Evolutionary conservation across 2,329 filamentous ascomycete genomes (phyloP), one percentile per base, ranked within the genome.

Genomic region (Camptophora hylomeconis): DNA sequence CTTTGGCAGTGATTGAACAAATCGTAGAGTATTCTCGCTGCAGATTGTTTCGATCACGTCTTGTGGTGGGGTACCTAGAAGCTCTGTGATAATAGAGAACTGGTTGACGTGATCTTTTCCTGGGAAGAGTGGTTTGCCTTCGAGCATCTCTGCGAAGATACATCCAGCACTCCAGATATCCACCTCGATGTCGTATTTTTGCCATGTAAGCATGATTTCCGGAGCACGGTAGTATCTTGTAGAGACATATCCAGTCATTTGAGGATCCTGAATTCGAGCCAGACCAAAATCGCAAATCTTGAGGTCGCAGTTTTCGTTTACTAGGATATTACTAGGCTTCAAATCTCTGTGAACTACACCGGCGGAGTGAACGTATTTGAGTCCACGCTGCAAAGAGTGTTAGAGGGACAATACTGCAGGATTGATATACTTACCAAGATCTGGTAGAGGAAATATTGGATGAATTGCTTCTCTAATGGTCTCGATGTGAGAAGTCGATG

Each of bases 151-250:
- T 22, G 89, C 89, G 47, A 98, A 95, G 53, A 98, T 98, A 60
- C 89, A 98, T 37, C 89, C 89, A 11, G 87, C 87, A 54, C 89
- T 95, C 89, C 89, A 98, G 53, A 98, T 93, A 54, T 98, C 89
- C 34, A 98, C 89, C 62, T 95, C 89, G 26, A 95, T 77, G 46
- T 98, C 89, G 60, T 98, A 98, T 64, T 98, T 98, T 66, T 98
- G 89, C 89, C 89, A 98, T 41, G 89, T 95, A 53, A 98, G 83
- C 89, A 98, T 98, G 53, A 98, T 98, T 60, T 98, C 89, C 11
- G 89, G 89, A 6, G 89, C 89, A 50, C 89, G 77, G 69, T 98
- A 98, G 68, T 98, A 98, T 67, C 89, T 71, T 38, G 89, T 98
- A 26, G 89, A 95, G 37, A 98, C 89, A 53, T 98, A 98, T 45